phyloP scores from a whole-genome alignment of 257 asterid species.

The Solanum ossicruentum region DNA sequence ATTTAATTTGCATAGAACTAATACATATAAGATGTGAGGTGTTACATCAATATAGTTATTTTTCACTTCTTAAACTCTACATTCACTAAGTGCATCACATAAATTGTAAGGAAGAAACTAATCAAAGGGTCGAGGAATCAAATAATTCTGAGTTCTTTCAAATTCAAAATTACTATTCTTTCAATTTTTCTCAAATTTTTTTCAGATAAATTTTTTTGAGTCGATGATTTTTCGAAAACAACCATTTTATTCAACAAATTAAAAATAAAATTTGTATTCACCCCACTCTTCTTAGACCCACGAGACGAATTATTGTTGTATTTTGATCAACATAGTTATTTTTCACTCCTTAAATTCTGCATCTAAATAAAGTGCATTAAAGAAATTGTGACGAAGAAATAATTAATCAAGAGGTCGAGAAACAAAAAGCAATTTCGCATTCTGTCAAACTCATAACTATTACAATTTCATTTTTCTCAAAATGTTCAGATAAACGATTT shows the following conservation, averaged over 20 bases:
- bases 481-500: neutral
- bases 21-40: too few species aligned
- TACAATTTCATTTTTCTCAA: neutral
- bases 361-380: neutral
- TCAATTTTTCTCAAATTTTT: neutral
- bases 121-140: neutral
- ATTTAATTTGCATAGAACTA: too few species aligned
- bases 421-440: neutral
- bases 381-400: neutral
- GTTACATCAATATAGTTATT: neutral
- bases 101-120: neutral
- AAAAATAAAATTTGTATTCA: too few species aligned
- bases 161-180: neutral
- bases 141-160: neutral
- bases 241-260: too few species aligned
- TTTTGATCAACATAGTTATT: neutral
- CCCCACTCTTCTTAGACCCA: accelerated
- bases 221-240: neutral
- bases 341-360: neutral
- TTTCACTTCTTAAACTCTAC: neutral
- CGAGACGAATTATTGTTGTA: neutral
- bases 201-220: neutral
- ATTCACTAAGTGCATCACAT: neutral
- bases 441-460: neutral
- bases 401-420: neutral